Evolutionary conservation across 345 rosid genomes (phyloP).

Genomic region (Clausena lansium): DNA sequence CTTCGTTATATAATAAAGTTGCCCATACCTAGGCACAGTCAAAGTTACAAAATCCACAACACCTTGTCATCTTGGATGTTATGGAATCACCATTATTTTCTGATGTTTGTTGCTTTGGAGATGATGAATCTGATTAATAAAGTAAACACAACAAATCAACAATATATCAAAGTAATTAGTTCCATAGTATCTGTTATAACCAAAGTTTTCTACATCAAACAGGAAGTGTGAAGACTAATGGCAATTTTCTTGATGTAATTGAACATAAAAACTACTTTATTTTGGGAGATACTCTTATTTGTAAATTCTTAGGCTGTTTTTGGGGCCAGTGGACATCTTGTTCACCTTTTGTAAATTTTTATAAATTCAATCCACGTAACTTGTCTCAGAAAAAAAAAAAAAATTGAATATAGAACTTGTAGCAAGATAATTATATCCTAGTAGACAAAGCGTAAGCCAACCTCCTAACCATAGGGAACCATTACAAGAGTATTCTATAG

Average conservation of each 20-base stretch:
- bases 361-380: too few species aligned
- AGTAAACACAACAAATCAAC: constrained; percentile 14
- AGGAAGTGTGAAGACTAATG: not conserved
- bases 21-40: constrained; percentile 31
- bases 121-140: constrained; percentile 38
- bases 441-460: not conserved
- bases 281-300: too few species aligned
- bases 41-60: constrained; percentile 13
- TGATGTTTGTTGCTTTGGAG: constrained; percentile 31
- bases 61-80: constrained; percentile 38
- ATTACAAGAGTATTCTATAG: not conserved
- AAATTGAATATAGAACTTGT: not conserved
- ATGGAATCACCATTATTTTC: constrained; percentile 30
- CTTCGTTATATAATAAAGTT: constrained; percentile 6
- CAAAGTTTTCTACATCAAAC: constrained; percentile 5
- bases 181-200: not conserved
- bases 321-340: too few species aligned
- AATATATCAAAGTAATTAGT: constrained; percentile 4
- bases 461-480: not conserved
- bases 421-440: not conserved
- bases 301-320: too few species aligned
- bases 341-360: too few species aligned
- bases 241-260: not conserved
- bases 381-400: too few species aligned
- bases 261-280: not conserved